Evolutionary conservation across 1,139 yeast species (phyloP), one percentile per base, ranked within the genome.

Genomic region (Geotrichum klebahnii): DNA sequence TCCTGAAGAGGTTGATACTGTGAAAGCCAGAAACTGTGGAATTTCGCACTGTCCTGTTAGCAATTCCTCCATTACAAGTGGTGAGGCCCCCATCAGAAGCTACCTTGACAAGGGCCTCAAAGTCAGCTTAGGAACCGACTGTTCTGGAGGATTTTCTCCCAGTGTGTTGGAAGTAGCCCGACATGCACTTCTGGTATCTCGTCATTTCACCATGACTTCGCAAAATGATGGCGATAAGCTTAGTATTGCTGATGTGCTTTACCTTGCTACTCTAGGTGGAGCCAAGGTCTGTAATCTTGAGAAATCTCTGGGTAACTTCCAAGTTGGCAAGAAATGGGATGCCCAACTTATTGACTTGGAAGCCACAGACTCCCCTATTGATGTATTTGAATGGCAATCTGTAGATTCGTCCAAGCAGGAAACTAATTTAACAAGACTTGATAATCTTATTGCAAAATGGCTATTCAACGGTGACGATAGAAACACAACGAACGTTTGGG

Each of bases 391-490:
- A 3, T 85, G 90, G 84, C 94, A 84, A 51, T 31, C 55, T 29
- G 66, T 66, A 22, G 52, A 55, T 14, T 14, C 39, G 3, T 47
- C 28, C 42, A 31, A 47, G 5, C 44, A 48, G 10, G 53, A 45
- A 9, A 53, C 54, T 33, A 40, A 55, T 12, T 46, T 53, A 5
- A 63, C 59, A 14, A 71, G 72, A 51, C 71, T 78, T 63, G 71
- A 70, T 23, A 79, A 84, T 64, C 63, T 86, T 48, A 67, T 90
- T 5, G 87, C 87, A 49, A 89, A 88, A 65, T 92, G 98, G 98
- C 72, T 90, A n/a, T 92, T 88, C 64, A 79, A 81, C 53, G 98
- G 97, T 31, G 98, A 92, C 67, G 96, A 92, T 66, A 76, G 98
- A 62, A 92, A 92, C 65, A 82, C 94, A 39, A 63, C 70, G 12